Base-by-base conservation (phyloP, 2,329 filamentous ascomycete genomes). In the Cercospora brassicicola region DNA sequence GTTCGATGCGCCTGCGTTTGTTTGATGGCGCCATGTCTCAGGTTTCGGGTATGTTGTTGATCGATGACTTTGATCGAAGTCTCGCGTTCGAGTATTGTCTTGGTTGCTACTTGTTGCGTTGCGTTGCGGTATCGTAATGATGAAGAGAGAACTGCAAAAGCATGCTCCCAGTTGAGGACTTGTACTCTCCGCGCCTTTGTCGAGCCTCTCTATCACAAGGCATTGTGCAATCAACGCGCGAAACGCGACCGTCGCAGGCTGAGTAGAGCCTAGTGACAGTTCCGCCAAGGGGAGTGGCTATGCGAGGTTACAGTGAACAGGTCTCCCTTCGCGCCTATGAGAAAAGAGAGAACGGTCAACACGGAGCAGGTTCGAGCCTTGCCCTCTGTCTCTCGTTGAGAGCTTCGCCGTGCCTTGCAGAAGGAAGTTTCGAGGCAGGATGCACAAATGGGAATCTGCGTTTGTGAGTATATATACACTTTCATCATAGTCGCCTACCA, bases 381-480 rank as follows among this genome's bases (percentile, higher is more conserved):
- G 23, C 23, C 7, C 48, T 26, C 11, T 15, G 5, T 55, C 48
- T 53, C 18, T 23, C 23, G 2, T 28, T 2, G 13, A 53, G 4
- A 53, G 48, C 23, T 13, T 13, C 11, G 7, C 9, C 45, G 11
- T 51, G 1, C 5, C 4, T 4, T 15, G 15, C 23, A 53, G 36
- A n/a, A 23, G 11, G 9, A 23, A 11, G 9, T 18, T 23, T 20
- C 11, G 23, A 30, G 23, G 5, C 11, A 23, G 48, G 15, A 3
- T 55, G 45, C n/a, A 67, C 59, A 65, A 28, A 59, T 42, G 57
- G 36, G 59, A 65, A 62, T 65, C 62, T 65, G 57, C 62, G 65
- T 55, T 68, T 65, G 66, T 65, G 39, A 63, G 66, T 62, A 62
- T 65, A 67, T 60, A 68, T 68, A 60, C 63, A 68, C 51, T n/a